Evolutionary conservation across 2,329 filamentous ascomycete species (phyloP), one percentile per base, ranked within the genome.

Genomic region (Aspergillus aculeatinus): DNA sequence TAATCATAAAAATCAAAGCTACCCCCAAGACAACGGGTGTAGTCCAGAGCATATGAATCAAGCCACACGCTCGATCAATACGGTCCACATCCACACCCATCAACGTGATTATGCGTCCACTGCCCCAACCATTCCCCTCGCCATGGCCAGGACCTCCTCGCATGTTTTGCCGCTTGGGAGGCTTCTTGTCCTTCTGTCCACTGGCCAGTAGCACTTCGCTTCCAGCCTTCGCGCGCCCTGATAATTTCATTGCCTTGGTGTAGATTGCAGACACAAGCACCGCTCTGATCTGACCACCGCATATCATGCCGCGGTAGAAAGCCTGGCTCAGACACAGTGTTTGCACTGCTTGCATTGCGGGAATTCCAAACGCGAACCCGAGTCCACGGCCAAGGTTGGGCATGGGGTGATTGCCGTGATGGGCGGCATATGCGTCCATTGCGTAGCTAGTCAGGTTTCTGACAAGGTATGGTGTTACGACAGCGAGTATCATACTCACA

Each of bases 71-170:
- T 72, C 92, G 89, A 69, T 98, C 93, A 61, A 99, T 83, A 66
- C 94, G 91, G 75, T 96, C 96, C 0, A 93, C 96, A 72, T 98
- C 94, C 49, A 95, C 92, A 62, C 91, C 94, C 93, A 98, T 97
- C 67, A 98, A 73, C 67, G 96, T 96, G 72, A 95, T 87, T 55
- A 98, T 91, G 63, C 92, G 87, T 23, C 95, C 95, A 69, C 97
- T 98, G 59, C 88, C 88, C 94, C 94, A 98, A 25, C 94, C 95
- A 23, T 86, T 81, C 2, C 89, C 90, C 68, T 95, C 90, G 4
- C 86, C 86, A 11, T 84, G 77, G 21, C 89, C 85, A 3, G 80
- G 75, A 12, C 67, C 76, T 56, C 69, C 70, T 61, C 58, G 61
- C 68, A 60, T 56, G 63, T 55, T 52, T 80, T 79, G 62, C 60